Percentiles rank a stretch among this genome's conserved stretches.
Conservation (phyloP, 202 grass and related monocot species). For the Cymbopogon flexuosus region DNA sequence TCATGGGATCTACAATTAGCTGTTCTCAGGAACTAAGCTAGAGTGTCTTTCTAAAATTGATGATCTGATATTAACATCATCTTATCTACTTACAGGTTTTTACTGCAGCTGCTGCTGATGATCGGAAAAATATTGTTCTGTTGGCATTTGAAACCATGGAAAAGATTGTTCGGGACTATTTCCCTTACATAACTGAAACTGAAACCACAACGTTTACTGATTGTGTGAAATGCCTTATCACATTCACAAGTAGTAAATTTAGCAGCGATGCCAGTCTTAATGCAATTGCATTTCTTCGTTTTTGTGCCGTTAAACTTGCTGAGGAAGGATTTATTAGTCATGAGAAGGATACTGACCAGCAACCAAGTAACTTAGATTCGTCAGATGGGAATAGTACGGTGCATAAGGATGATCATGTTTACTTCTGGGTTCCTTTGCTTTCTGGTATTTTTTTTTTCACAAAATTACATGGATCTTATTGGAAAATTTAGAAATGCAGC, state of each 20-base stretch:
- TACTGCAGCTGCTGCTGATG: conserved; percentile 75
- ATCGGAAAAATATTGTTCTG: conserved; percentile 90
- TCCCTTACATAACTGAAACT: conserved; percentile 97
- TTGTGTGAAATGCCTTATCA: conserved; percentile 91
- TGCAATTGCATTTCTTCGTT: conserved; percentile 98
- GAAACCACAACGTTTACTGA: conserved; percentile 95
- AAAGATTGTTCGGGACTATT: conserved; percentile 98
- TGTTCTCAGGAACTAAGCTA: conserved; percentile 14
- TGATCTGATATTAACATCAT: conserved; percentile 7
- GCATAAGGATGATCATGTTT: conserved; percentile 86
- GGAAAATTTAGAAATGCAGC: conserved; percentile 7
- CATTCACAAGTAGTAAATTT: conserved; percentile 98
- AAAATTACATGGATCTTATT: conserved; percentile 18
- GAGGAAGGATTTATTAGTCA: conserved; percentile 72
- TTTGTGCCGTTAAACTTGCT: conserved; percentile 94
- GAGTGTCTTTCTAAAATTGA: neutral
- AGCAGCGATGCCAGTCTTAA: conserved; percentile 96
- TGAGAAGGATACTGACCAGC: conserved; percentile 51
- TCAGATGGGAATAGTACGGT: conserved; percentile 40
- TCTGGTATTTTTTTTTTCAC: conserved; percentile 46
- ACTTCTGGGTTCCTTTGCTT: conserved; percentile 95
- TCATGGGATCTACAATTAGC: neutral
- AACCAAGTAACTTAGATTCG: conserved; percentile 50
- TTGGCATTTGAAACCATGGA: conserved; percentile 98
- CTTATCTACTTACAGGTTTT: conserved; percentile 65